Percentiles rank a stretch among this genome's conserved stretches.
phyloP scores from a whole-genome alignment of 192 early-diverging fungal species.

The Mortierella antarctica region DNA sequence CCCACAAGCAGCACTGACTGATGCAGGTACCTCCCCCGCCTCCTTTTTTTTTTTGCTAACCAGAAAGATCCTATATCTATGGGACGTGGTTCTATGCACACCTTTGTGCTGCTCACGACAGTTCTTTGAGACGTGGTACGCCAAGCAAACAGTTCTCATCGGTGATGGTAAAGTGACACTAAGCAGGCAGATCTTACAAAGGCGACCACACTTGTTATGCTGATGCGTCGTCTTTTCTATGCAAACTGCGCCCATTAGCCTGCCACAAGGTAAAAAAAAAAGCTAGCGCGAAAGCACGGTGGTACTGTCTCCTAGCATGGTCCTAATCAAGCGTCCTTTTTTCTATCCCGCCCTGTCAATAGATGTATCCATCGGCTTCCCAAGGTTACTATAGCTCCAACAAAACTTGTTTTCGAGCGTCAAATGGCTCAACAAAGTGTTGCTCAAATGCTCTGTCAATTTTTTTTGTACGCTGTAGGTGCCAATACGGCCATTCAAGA shows the following conservation, averaged over 20 bases:
- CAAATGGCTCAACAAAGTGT: not conserved
- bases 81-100: conserved; percentile 17
- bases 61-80: not conserved
- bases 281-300: not conserved
- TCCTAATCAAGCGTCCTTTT: not conserved
- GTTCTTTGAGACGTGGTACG: conserved; percentile 35
- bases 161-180: conserved; percentile 12
- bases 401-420: not conserved
- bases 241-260: not conserved
- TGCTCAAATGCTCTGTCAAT: not conserved
- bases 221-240: not conserved
- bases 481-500: conserved; percentile 18
- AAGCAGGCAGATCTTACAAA: too few species aligned
- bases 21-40: not conserved
- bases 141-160: conserved; percentile 5
- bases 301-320: not conserved
- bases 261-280: conserved; percentile 18
- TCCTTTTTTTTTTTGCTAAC: not conserved
- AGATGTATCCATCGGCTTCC: conserved; percentile 14
- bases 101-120: not conserved
- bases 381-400: not conserved
- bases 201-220: not conserved
- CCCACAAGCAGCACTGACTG: not conserved
- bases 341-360: not conserved
- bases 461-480: not conserved